Evolutionary conservation across 345 rosid genomes (phyloP), one percentile per base, ranked within the genome.

Genomic region (Salix brachista): DNA sequence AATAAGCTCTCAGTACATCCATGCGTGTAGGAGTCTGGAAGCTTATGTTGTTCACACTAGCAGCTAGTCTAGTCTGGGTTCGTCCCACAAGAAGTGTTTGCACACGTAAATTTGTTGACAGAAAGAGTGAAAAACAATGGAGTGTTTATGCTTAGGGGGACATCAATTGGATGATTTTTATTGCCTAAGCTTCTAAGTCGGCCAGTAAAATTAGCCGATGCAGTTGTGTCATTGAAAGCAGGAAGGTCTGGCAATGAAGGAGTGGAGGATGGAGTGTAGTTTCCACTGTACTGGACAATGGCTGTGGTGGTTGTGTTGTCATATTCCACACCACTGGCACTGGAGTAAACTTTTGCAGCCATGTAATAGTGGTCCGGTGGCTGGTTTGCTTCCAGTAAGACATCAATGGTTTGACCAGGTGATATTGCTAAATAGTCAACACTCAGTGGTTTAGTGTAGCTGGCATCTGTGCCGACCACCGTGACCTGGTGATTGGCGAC

Each of bases 351-450:
- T 54, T 79, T 82, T 6, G 92, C 84, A 5, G 89, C 89, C 89
- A 90, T 90, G 89, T 85, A 83, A 48, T 91, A 90, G 66, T 66
- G 77, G 56, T 74, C 65, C 0, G 42, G 34, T 26, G 85, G 74
- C 50, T 84, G 82, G 81, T 90, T 73, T 23, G 94, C 90, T 54
- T 82, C 42, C 14, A 91, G 39, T 62, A 91, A 75, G 23, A 74
- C 75, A 74, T 91, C 94, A 46, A 85, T 81, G 65, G 91, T 81
- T 83, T 91, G 89, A 6, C 91, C 92, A 0, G 92, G 92, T 2
- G 92, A 66, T 37, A 91, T 89, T 62, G 80, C 30, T 11, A 90
- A 21, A 78, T 84, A 89, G 65, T 71, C 44, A 4, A 64, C 34
- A 4, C 4, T 70, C 17, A 80, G 13, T 18, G 79, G 83, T 23